Base-by-base conservation (phyloP, 305 asterid genomes). In the Fraxinus nigra region DNA sequence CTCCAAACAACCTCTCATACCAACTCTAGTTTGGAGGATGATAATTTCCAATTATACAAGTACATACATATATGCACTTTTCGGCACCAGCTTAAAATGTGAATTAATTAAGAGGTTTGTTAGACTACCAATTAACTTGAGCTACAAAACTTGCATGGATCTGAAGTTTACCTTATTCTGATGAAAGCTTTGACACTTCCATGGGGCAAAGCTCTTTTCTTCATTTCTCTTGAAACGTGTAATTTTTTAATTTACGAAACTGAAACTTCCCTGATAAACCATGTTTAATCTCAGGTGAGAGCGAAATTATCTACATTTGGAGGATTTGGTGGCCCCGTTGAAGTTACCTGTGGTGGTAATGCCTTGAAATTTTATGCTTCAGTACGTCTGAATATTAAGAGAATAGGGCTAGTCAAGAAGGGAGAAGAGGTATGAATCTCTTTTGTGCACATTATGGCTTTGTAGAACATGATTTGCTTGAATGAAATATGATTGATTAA, bases 351-450 rank as follows among this genome's bases (percentile, higher is more conserved):
- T 86, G 99, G 98, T 76, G 99, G 99, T 38, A 97, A 94, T 86
- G 98, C 99, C 80, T 89, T 97, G 91, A 97, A 97, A 83, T 94
- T 93, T 85, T 97, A 94, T 85, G 97, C 99, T 85, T 97, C 99
- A 51, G 89, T 97, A 86, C 99, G 97, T 70, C 91, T 96, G 74
- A 90, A 93, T 87, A 90, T 96, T 81, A 94, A 86, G 86, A 91
- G 98, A 86, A 89, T 88, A 37, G 99, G 96, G 32, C 87, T 91
- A 63, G 98, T 94, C 87, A 91, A 90, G 91, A 93, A 87, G 87
- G 98, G 98, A 78, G 97, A 93, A 65, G 97, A 93, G 99, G 99
- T 96, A 91, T 28, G 76, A 3, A 54, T 82, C 80, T 74, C 61
- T 81, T n/a, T 79, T 76, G 37, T 69, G 30, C 35, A 65, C 59